Base-by-base conservation (phyloP, 2,329 filamentous ascomycete genomes). In the Leptographium radiaticola region DNA sequence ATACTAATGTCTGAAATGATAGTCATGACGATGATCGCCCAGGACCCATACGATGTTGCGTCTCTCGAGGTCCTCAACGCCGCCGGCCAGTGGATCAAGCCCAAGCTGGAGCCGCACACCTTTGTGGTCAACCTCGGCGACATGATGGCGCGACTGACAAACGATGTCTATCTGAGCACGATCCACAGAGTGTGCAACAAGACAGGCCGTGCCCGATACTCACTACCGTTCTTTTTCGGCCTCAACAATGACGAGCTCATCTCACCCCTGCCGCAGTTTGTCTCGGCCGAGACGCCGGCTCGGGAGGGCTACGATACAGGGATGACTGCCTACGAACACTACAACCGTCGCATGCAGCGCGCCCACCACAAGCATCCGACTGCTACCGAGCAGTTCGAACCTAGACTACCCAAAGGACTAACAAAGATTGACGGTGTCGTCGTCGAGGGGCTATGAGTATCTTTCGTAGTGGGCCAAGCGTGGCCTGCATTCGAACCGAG, bases 91-190 rank as follows among this genome's bases (percentile, higher is more conserved):
- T 56, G 55, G 52, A 56, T 56, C 44, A 42, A 43, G 8, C 51
- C 55, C 31, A 31, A 53, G 20, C 52, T 49, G 18, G 31, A 49
- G n/a, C 51, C 51, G 3, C 38, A 52, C 2, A 51, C 51, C 4
- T 56, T 56, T 33, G 55, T 56, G 5, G 52, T 56, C 43, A 56
- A 56, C 45, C 30, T 56, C 10, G 43, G 55, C 10, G 55, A 56
- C 38, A 54, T 56, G n/a, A 42, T 52, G 20, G 30, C 49, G 34
- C 51, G 55, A 2, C 51, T 56, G 18, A 56, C 55, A 9, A 56
- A 56, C 16, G 52, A 53, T 15, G n/a, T 31, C 18, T 54, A 51
- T 30, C 48, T 42, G 34, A 54, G 51, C 18, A 56, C 55, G 4
- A 36, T 56, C 18, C 55, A 54, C 34, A 33, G 55, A n/a, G 55